Evolutionary conservation across 805 yeast species (phyloP).

Genomic region (Teunomyces panamensis): DNA sequence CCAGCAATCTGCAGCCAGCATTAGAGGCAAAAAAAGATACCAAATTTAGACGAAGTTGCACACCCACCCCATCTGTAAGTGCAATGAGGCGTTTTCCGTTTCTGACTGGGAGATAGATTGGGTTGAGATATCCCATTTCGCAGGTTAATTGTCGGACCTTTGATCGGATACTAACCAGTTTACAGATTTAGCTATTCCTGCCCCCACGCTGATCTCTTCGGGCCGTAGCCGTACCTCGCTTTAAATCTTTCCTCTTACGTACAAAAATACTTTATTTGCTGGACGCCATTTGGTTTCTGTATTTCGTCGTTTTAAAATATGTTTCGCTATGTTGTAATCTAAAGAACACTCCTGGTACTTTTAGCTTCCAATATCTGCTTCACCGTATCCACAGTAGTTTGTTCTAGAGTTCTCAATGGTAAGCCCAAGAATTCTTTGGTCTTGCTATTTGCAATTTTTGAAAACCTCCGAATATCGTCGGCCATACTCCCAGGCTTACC

Average conservation of each 20-base stretch:
- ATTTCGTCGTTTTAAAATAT: background rate
- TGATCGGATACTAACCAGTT: background rate
- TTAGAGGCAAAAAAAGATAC: background rate
- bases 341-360: background rate
- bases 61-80: background rate
- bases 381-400: conserved; percentile 21
- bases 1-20: background rate
- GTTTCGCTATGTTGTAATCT: background rate
- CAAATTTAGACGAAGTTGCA: background rate
- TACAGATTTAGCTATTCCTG: background rate
- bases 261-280: background rate
- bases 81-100: background rate
- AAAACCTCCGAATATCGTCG: background rate
- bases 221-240: background rate
- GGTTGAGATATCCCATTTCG: background rate
- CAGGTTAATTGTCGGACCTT: background rate
- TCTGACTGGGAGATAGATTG: background rate
- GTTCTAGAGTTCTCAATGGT: conserved; percentile 15
- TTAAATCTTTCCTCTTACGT: no score
- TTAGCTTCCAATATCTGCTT: conserved; percentile 15
- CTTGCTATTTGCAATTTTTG: conserved; percentile 9
- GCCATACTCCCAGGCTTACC: conserved; percentile 1
- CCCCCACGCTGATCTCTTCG: background rate
- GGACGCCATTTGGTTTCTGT: background rate
- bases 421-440: conserved; percentile 19